A percentile compares a stretch with the other conserved stretches of the same genome.
Conservation (phyloP, 257 asterid species). For the Lithospermum erythrorhizon region DNA sequence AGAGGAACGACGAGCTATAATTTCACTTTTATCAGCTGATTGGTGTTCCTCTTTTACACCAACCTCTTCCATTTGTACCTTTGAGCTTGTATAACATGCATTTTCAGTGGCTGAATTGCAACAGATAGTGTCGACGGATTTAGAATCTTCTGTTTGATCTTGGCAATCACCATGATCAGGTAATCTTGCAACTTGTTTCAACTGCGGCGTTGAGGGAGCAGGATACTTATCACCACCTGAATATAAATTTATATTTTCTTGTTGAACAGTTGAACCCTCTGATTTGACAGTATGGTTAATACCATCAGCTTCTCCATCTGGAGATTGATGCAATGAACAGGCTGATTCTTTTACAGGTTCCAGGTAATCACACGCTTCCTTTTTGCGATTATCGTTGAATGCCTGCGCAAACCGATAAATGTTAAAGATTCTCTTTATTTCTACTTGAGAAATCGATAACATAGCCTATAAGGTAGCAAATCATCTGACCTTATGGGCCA, state of each 20-base stretch:
- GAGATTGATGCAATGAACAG: constrained; percentile 25
- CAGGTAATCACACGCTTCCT: constrained; percentile 21
- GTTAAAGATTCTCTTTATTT: constrained; percentile 6
- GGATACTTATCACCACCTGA: constrained; percentile 31
- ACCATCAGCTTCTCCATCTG: constrained; percentile 5
- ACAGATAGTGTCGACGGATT: constrained; percentile 41
- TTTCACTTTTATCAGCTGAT: constrained; percentile 14
- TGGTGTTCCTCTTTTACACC: constrained; percentile 21
- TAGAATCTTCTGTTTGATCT: constrained; percentile 29
- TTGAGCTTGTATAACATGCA: constrained; percentile 10
- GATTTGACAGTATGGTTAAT: constrained; percentile 8
- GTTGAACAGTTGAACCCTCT: constrained; percentile 5
- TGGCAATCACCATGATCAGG: constrained; percentile 26
- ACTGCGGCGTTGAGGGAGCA: constrained; percentile 44
- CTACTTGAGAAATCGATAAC: not conserved
- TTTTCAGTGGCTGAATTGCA: constrained; percentile 21
- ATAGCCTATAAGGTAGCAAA: not conserved
- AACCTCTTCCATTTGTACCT: constrained; percentile 3
- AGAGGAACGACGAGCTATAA: constrained; percentile 3
- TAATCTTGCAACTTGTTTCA: constrained; percentile 30
- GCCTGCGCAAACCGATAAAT: constrained; percentile 31
- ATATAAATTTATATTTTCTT: constrained; percentile 8
- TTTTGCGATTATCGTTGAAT: constrained; percentile 27
- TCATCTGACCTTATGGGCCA: constrained; percentile 33
- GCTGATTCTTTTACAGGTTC: constrained; percentile 32